Evolutionary conservation across 345 rosid species (phyloP).

Genomic region (Bretschneidera sinensis): DNA sequence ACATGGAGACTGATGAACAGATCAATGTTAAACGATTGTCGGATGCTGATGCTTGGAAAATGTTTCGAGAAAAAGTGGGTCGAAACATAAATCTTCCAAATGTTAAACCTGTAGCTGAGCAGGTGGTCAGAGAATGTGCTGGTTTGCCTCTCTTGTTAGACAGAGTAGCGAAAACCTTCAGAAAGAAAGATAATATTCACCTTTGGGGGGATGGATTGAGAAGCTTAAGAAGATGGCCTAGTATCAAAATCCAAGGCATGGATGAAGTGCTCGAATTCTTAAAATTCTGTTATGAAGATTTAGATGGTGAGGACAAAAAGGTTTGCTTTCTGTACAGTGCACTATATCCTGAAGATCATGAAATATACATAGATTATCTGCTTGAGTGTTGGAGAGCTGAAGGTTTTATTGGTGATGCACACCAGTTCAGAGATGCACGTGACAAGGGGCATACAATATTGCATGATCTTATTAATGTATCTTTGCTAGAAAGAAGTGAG

Average conservation of each 20-base stretch:
- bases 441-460: conserved; percentile 17
- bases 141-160: conserved; percentile 25
- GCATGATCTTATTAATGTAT: conserved; percentile 14
- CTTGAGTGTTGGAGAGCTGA: conserved; percentile 29
- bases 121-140: conserved; percentile 21
- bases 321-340: conserved; percentile 27
- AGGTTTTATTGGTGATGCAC: conserved; percentile 10
- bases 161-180: conserved; percentile 24
- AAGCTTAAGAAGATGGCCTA: conserved; percentile 14
- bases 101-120: conserved; percentile 11
- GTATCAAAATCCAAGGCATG: conserved; percentile 13
- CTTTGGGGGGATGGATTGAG: conserved; percentile 21
- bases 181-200: conserved; percentile 8
- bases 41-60: conserved; percentile 4
- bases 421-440: conserved; percentile 7
- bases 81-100: conserved; percentile 1
- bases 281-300: conserved; percentile 17
- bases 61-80: conserved; percentile 4
- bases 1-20: conserved; percentile 2
- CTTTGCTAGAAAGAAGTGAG: conserved; percentile 20
- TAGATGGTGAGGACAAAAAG: conserved; percentile 19
- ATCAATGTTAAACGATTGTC: not conserved
- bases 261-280: conserved; percentile 25
- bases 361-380: conserved; percentile 21
- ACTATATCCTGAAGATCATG: conserved; percentile 15